Base-by-base conservation (phyloP, 306 rosid species). In the Argentina anserina region DNA sequence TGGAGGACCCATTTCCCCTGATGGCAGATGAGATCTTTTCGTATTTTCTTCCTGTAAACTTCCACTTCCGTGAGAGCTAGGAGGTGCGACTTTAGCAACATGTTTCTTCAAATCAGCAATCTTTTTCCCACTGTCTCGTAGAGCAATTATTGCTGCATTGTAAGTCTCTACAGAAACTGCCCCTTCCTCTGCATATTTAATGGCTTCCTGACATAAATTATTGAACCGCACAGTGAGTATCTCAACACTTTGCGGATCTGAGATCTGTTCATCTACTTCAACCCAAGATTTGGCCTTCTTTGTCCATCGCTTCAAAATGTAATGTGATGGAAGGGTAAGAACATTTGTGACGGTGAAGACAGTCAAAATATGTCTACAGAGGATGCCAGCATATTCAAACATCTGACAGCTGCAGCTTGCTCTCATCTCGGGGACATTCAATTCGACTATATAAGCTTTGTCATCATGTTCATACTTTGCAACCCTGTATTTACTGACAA, bases 261-360 rank as follows among this genome's bases (percentile, higher is more conserved):
- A 31, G 81, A 46, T 71, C 70, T 76, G 75, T 76, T 86, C 97
- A 45, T 88, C 86, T 21, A 79, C 75, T 70, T 75, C 80, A 49
- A 56, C 37, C 69, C 67, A 70, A 28, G 75, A 75, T 79, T 83
- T 90, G 25, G 87, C 88, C 85, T 88, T 83, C 72, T 84, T 88
- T 17, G 96, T 90, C 96, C 96, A 90, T 60, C 93, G 85, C 75
- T 84, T 90, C 83, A 88, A 76, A 72, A 90, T 86, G 80, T 81
- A 90, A 82, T 77, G 87, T 0, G 80, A 63, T 56, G 93, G 93
- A 81, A 90, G 90, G 73, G 91, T 88, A 74, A 90, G 96, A 81
- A 86, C 93, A 76, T 86, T 90, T 65, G 96, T 90, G 12, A 90
- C 96, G 10, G 96, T 86, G 77, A 88, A 88, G 77, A 90, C 93